Conservation (phyloP, 1,284 basidiomycete genomes). For the Ceratorhiza oryzae-sativae region DNA sequence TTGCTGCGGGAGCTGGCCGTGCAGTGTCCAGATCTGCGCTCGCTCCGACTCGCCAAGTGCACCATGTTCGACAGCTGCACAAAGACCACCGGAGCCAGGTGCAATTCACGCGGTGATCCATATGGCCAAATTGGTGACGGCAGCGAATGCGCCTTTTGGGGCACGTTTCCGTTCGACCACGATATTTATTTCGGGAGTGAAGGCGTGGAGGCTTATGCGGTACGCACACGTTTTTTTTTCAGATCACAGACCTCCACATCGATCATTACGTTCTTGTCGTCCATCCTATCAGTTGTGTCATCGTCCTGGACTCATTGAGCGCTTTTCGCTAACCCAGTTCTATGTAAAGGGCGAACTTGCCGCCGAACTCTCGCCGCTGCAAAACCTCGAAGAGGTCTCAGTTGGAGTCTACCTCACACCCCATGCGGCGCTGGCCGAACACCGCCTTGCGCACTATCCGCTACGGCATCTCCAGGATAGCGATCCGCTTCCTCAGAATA, state of each 20-base stretch:
- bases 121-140: conserved; percentile 25
- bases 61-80: conserved; percentile 31
- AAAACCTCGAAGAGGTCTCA: conserved; percentile 30
- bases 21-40: conserved; percentile 20
- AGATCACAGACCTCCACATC: not conserved
- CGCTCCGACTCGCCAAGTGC: conserved; percentile 5
- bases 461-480: not conserved
- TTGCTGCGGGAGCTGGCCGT: not conserved
- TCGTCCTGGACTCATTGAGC: not conserved
- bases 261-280: not conserved
- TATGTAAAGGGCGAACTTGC: conserved; percentile 14
- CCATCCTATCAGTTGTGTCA: not conserved
- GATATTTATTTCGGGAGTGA: conserved; percentile 28
- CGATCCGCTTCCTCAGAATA: not conserved
- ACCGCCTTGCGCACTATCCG: conserved; percentile 30
- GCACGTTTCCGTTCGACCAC: conserved; percentile 17
- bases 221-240: conserved; percentile 1
- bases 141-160: conserved; percentile 14
- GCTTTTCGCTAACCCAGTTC: not conserved
- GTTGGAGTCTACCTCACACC: conserved; percentile 28
- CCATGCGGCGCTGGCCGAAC: conserved; percentile 9
- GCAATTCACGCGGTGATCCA: not conserved
- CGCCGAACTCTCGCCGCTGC: conserved; percentile 12
- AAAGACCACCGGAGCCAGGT: not conserved
- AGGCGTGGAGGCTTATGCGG: conserved; percentile 20